A percentile compares a stretch with the other conserved stretches of the same genome.
Evolutionary conservation across 768 basidiomycete genomes (phyloP).

Genomic region (Phaeolepiota aurea): DNA sequence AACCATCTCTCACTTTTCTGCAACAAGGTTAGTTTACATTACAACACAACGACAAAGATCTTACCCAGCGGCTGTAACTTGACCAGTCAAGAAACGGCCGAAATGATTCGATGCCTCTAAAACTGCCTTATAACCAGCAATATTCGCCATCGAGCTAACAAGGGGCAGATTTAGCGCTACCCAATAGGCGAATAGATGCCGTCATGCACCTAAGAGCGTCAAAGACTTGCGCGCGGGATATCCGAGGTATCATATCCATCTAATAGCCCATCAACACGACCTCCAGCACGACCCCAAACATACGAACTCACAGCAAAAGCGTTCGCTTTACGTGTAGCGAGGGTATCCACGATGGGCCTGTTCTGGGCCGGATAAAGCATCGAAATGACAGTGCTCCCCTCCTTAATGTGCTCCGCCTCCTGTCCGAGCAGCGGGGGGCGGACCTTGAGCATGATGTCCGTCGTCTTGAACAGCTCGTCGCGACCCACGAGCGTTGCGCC

Average conservation of each 20-base stretch:
- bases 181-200: conserved; percentile 6
- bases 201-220: conserved; percentile 70
- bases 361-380: conserved; percentile 84
- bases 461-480: conserved; percentile 55
- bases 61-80: conserved; percentile 86
- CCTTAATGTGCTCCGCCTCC: conserved; percentile 56
- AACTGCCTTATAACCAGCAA: conserved; percentile 89
- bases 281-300: background rate
- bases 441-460: conserved; percentile 84
- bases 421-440: conserved; percentile 60
- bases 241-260: conserved; percentile 91
- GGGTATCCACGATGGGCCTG: conserved; percentile 58
- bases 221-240: conserved; percentile 85
- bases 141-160: conserved; percentile 88
- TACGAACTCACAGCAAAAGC: conserved; percentile 51
- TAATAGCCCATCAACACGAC: conserved; percentile 9
- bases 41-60: conserved; percentile 14
- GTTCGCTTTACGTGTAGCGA: conserved; percentile 59
- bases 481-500: conserved; percentile 72
- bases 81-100: conserved; percentile 83
- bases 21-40: background rate
- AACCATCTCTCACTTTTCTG: conserved; percentile 27
- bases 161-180: no score
- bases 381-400: conserved; percentile 74
- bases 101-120: conserved; percentile 87